Conservation (phyloP, 306 rosid genomes). For the Chamaecrista fasciculata region DNA sequence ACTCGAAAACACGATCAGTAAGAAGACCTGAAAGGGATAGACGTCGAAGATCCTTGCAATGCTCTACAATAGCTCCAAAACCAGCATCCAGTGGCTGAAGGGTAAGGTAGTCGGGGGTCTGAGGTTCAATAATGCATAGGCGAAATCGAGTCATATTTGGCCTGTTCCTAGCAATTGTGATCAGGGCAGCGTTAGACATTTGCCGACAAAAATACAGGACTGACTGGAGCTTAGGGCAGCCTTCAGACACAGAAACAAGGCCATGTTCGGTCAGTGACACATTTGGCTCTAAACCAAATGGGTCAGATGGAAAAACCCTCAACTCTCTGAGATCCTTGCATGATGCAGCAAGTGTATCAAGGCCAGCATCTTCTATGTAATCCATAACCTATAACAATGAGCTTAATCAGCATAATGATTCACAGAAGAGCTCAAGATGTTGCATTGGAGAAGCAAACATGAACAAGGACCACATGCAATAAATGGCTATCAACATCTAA, state of each 20-base stretch:
- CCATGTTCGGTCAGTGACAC: slow-evolving; percentile 63
- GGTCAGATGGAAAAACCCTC: slow-evolving; percentile 71
- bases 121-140: slow-evolving; percentile 69
- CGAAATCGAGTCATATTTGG: slow-evolving; percentile 68
- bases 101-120: slow-evolving; percentile 55
- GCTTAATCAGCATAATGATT: slow-evolving; percentile 31
- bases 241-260: slow-evolving; percentile 63
- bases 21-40: slow-evolving; percentile 15
- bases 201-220: slow-evolving; percentile 73
- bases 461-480: neutral
- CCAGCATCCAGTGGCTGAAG: slow-evolving; percentile 57
- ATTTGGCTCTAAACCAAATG: slow-evolving; percentile 50
- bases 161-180: slow-evolving; percentile 63
- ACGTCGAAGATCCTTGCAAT: slow-evolving; percentile 6
- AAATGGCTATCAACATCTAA: neutral
- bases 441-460: slow-evolving; percentile 13
- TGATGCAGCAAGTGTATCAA: slow-evolving; percentile 49
- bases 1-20: slow-evolving; percentile 1
- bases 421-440: neutral
- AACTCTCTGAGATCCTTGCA: slow-evolving; percentile 67
- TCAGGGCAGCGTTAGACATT: slow-evolving; percentile 33
- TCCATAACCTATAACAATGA: slow-evolving; percentile 56
- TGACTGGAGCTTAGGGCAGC: slow-evolving; percentile 69
- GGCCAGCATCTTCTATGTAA: slow-evolving; percentile 66
- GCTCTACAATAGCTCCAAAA: slow-evolving; percentile 48